Conservation (phyloP, 345 rosid species). For the Citrus cavaleriei region DNA sequence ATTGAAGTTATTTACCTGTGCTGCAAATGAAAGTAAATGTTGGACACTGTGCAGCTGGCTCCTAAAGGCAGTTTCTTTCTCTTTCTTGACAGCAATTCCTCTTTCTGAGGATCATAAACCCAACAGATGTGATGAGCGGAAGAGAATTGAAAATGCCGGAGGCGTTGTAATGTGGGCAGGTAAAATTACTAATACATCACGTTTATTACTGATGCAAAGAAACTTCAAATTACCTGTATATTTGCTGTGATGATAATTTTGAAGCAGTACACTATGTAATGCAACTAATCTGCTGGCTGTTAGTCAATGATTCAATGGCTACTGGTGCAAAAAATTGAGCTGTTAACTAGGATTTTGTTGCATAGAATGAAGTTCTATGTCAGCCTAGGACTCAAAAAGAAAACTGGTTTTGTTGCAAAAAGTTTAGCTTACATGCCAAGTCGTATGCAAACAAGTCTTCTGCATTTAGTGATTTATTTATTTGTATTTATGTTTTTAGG, state of each 20-base stretch:
- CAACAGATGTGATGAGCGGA: slow-evolving; percentile 94
- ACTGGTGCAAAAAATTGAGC: background rate
- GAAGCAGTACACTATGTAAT: background rate
- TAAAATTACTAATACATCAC: slow-evolving; percentile 22
- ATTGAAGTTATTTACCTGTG: background rate
- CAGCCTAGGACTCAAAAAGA: background rate
- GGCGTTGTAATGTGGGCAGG: slow-evolving; percentile 99
- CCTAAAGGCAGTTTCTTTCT: slow-evolving; percentile 13
- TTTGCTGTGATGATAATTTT: background rate
- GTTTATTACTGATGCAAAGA: background rate
- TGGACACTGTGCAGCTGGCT: background rate
- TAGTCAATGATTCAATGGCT: background rate
- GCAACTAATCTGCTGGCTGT: background rate
- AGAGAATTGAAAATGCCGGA: slow-evolving; percentile 95
- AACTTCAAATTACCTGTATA: slow-evolving; percentile 2
- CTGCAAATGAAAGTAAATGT: background rate
- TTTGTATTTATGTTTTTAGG: slow-evolving; percentile 42
- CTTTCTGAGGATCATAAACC: slow-evolving; percentile 99
- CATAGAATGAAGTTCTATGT: background rate
- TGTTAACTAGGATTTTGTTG: background rate
- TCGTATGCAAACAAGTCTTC: background rate
- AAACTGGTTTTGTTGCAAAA: background rate
- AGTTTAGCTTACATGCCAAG: background rate
- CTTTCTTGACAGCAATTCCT: slow-evolving; percentile 61
- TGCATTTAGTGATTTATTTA: background rate